A percentile compares a stretch with the other conserved stretches of the same genome.
Conservation (phyloP, 1,284 basidiomycete genomes). For the Microbotryomycetes sp. region DNA sequence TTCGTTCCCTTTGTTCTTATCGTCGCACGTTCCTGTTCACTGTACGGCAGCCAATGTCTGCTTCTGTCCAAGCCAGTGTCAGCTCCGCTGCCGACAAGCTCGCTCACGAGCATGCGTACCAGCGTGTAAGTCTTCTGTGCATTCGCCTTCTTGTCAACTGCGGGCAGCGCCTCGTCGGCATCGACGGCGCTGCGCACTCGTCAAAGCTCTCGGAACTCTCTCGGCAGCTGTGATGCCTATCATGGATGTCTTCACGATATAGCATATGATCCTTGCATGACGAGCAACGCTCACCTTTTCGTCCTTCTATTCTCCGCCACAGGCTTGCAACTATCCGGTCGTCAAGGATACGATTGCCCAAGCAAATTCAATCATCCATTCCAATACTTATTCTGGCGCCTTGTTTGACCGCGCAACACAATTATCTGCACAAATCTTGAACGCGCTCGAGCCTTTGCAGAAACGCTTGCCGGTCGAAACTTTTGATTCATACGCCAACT, state of each 20-base stretch:
- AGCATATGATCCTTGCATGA: too few relatives aligned
- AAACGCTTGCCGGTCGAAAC: conserved; percentile 20
- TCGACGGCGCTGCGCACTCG: too few relatives aligned
- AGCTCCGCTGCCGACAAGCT: background rate
- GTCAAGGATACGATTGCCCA: conserved; percentile 26
- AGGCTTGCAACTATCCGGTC: conserved; percentile 26
- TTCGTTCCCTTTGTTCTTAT: too few relatives aligned
- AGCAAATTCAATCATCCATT: conserved; percentile 11
- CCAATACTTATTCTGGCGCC: conserved; percentile 12
- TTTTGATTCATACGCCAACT: conserved; percentile 26
- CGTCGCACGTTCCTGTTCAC: background rate
- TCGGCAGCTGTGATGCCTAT: too few relatives aligned
- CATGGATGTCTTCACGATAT: too few relatives aligned
- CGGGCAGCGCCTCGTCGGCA: too few relatives aligned
- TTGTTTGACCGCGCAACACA: conserved; percentile 13
- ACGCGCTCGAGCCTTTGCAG: conserved; percentile 19
- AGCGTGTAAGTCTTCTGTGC: background rate
- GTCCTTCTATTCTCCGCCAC: background rate
- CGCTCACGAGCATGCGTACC: background rate
- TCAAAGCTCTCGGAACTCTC: too few relatives aligned
- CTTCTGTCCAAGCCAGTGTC: background rate
- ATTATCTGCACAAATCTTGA: conserved; percentile 13
- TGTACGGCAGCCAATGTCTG: background rate
- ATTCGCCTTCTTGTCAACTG: too few relatives aligned
- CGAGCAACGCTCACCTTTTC: background rate